phyloP scores from a whole-genome alignment of 106 monocot species.

The Acorus calamus region DNA sequence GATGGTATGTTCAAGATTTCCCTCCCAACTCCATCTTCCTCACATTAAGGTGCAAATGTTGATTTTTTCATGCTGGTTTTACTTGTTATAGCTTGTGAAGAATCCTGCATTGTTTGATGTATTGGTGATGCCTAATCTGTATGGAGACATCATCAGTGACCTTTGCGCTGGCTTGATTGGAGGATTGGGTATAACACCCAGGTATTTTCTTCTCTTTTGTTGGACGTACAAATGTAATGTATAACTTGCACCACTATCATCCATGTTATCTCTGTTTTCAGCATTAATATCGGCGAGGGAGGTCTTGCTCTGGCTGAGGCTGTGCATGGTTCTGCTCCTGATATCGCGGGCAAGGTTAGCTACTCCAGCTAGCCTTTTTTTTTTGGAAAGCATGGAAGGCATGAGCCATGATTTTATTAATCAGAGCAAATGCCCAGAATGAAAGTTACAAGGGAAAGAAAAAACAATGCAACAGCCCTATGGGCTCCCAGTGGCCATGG shows the following conservation, averaged over 20 bases:
- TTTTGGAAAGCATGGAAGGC: too few relatives aligned
- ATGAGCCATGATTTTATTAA: too few relatives aligned
- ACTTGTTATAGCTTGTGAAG: constrained; percentile 63
- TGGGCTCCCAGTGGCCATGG: too few relatives aligned
- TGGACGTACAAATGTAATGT: neutral
- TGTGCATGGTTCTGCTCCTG: constrained; percentile 96
- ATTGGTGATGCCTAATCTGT: constrained; percentile 92
- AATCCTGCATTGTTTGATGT: constrained; percentile 89
- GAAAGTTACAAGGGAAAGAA: too few relatives aligned
- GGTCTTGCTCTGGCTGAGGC: constrained; percentile 89
- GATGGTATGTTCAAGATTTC: constrained; percentile 56
- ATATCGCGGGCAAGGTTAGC: constrained; percentile 88
- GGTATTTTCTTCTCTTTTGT: constrained; percentile 19
- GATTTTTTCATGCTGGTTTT: neutral
- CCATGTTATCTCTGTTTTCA: constrained; percentile 9
- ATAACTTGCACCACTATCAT: neutral
- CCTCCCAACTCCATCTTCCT: neutral
- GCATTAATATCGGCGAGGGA: constrained; percentile 92
- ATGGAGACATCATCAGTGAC: constrained; percentile 97
- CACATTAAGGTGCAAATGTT: neutral
- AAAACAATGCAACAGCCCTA: too few relatives aligned
- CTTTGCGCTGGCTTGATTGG: constrained; percentile 97
- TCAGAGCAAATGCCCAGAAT: too few relatives aligned
- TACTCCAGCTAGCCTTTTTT: neutral
- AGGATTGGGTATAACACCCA: constrained; percentile 90